These are phyloP conservation scores for Syzygium grande DNA, from an alignment of 345 rosid species.

Conservation along the genomic window DNA sequence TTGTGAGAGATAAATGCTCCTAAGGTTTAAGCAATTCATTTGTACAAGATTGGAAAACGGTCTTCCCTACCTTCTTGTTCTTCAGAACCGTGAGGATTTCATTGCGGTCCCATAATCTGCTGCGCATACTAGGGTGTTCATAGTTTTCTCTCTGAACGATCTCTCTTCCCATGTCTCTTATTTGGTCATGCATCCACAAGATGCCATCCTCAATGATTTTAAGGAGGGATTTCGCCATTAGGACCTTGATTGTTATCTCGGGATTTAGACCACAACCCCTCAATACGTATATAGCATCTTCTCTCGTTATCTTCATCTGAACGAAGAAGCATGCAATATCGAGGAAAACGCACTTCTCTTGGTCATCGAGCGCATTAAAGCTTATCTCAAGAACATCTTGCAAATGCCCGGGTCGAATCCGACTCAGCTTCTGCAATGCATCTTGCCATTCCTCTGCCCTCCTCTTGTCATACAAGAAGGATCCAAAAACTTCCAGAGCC, in stretches of 20 bases:
- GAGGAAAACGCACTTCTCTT: slow-evolving; percentile 44
- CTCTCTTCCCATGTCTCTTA: slow-evolving; percentile 73
- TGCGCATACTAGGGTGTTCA: slow-evolving; percentile 28
- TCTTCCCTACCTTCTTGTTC: slow-evolving; percentile 26
- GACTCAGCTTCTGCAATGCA: slow-evolving; percentile 33
- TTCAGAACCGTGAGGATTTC: slow-evolving; percentile 36
- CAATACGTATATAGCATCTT: slow-evolving; percentile 35
- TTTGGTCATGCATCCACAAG: slow-evolving; percentile 75
- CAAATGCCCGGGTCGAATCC: slow-evolving; percentile 17
- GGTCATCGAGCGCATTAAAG: slow-evolving; percentile 34
- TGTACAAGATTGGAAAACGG: background rate
- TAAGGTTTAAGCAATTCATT: background rate
- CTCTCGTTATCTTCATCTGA: slow-evolving; percentile 27
- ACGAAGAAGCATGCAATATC: slow-evolving; percentile 66
- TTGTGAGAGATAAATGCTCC: background rate
- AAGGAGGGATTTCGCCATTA: slow-evolving; percentile 45
- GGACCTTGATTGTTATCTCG: slow-evolving; percentile 33
- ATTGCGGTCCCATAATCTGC: slow-evolving; percentile 53
- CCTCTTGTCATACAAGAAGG: slow-evolving; percentile 41
- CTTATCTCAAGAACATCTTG: slow-evolving; percentile 45
- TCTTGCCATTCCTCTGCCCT: slow-evolving; percentile 38
- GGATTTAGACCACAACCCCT: slow-evolving; percentile 52
- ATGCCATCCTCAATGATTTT: slow-evolving; percentile 14
- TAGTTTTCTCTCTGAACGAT: slow-evolving; percentile 22
- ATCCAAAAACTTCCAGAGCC: slow-evolving; percentile 74